Percentiles rank a stretch among this genome's conserved stretches.
phyloP scores from a whole-genome alignment of 2,329 filamentous ascomycete genomes.

The Fusarium lyarnte region DNA sequence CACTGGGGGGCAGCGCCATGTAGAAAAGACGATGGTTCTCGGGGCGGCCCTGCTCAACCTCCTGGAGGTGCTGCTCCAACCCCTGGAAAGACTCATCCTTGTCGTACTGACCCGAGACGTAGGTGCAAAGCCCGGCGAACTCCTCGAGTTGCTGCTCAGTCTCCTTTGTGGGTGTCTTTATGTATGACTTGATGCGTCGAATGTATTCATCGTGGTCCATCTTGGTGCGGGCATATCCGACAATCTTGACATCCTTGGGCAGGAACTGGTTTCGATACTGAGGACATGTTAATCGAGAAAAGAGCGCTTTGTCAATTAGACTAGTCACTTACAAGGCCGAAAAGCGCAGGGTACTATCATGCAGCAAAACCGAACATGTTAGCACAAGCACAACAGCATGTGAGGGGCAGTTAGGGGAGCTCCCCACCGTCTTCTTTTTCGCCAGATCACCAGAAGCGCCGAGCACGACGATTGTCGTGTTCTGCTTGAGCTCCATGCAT shows the following conservation, averaged over 20 bases:
- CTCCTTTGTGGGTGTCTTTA: conserved; percentile 98
- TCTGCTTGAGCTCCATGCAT: conserved; percentile 95
- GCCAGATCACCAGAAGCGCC: conserved; percentile 97
- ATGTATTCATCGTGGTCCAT: conserved; percentile 98
- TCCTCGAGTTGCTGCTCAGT: conserved; percentile 94
- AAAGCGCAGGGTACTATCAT: conserved; percentile 89
- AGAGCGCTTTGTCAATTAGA: not conserved
- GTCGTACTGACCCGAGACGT: conserved; percentile 97
- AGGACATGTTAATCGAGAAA: conserved; percentile 11
- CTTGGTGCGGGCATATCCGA: conserved; percentile 99
- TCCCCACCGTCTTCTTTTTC: conserved; percentile 97
- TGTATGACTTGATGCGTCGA: conserved; percentile 94
- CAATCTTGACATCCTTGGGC: conserved; percentile 93
- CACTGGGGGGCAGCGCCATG: conserved; percentile 97
- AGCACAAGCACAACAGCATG: conserved; percentile 23
- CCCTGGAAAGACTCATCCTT: conserved; percentile 92
- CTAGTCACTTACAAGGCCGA: conserved; percentile 82
- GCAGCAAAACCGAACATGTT: conserved; percentile 34
- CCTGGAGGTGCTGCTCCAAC: conserved; percentile 85
- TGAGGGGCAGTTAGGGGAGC: conserved; percentile 24
- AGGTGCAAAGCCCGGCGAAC: conserved; percentile 88
- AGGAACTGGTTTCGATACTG: conserved; percentile 99
- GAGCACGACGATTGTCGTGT: conserved; percentile 95
- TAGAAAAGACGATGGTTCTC: conserved; percentile 97
- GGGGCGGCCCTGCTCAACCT: conserved; percentile 82